Evolutionary conservation across 129 eudicot species (phyloP).

Genomic region (Apium graveolens): DNA sequence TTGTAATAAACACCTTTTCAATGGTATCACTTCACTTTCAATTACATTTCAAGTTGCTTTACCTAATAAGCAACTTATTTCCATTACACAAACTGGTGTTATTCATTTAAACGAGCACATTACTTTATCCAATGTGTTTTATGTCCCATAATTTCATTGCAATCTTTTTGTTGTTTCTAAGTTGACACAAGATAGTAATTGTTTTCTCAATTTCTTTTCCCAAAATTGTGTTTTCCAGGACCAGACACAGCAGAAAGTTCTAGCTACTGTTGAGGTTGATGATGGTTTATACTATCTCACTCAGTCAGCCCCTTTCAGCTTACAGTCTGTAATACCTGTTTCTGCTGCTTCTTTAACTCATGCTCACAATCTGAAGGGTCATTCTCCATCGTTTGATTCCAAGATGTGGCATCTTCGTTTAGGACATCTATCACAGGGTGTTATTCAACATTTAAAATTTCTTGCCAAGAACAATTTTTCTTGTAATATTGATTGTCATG

Average conservation of each 20-base stretch:
- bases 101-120: not conserved
- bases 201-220: not conserved
- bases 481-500: no score
- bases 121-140: no score
- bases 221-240: not conserved
- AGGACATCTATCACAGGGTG: no score
- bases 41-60: not conserved
- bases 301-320: no score
- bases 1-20: not conserved
- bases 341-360: no score
- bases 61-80: not conserved
- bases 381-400: no score
- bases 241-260: not conserved
- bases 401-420: no score
- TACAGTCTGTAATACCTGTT: no score
- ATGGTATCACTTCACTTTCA: rapidly evolving
- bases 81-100: not conserved
- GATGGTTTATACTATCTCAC: not conserved
- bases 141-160: not conserved
- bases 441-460: no score
- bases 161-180: not conserved
- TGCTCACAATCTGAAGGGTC: no score
- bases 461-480: no score
- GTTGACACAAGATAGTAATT: not conserved
- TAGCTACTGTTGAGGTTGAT: not conserved